Base-by-base conservation (phyloP, 768 basidiomycete genomes). In the Rhodosporidiobolus odoratus region DNA sequence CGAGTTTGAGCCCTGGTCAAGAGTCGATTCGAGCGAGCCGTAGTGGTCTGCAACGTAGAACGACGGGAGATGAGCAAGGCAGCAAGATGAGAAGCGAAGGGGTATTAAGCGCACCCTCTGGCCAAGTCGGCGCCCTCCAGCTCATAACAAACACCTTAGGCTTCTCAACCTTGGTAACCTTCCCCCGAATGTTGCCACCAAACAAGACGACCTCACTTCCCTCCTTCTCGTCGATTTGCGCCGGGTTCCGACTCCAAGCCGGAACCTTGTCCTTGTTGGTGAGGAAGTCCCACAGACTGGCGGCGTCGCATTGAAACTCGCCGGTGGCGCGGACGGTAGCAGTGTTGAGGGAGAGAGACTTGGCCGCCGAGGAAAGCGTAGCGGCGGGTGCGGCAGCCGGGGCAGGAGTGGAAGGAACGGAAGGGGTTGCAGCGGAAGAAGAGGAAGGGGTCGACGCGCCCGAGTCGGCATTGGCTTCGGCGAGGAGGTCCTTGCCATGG, bases 81-180 rank as follows among this genome's bases (percentile, higher is more conserved):
- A 15, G 9, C 27, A 40, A 48, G 35, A 23, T 6, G 43, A 38
- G 16, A 47, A 43, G 43, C 43, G 21, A 43, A 43, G 43, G 43
- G 43, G 21, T 12, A 61, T 40, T 4, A 27, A 32, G 8, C 68
- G 38, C 34, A 70, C 73, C 65, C 32, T 77, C 76, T 8, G 76
- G 75, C 76, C 76, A 77, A 1, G 71, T 76, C 38, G 76, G 76
- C 21, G 76, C 76, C 48, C 76, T 43, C 76, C 76, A 77, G 21
- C 59, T 64, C 32, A 64, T 63, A 23, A 50, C 58, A 38, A 76
- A 50, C 19, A 38, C 38, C 52, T 66, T 70, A 6, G 75, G 77
- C 38, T 38, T 25, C 23, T 71, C 64, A 40, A 73, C 74, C 30
- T 61, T 32, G 16, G 59, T 48, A 8, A 77, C 70, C 66, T 74